Evolutionary conservation across 1,139 yeast genomes (phyloP).

Genomic region (Pichia sp.): DNA sequence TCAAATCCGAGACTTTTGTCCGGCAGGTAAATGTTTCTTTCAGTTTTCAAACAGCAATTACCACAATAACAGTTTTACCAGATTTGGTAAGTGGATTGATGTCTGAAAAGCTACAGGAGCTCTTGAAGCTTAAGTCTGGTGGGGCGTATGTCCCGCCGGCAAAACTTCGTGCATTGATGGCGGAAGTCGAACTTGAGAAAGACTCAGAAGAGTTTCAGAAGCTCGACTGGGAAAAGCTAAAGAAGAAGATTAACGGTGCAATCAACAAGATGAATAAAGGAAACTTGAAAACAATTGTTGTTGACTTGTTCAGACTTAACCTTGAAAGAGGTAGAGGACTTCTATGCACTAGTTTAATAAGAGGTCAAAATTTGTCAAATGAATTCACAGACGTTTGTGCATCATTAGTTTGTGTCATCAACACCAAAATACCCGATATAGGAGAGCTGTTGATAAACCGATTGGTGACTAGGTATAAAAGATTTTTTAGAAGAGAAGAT

Average conservation of each 20-base stretch:
- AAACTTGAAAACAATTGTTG: conserved; percentile 43
- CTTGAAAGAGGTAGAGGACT: conserved; percentile 56
- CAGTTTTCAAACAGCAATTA: background rate
- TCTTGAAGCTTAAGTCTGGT: conserved; percentile 34
- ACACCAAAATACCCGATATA: conserved; percentile 61
- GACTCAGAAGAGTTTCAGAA: conserved; percentile 39
- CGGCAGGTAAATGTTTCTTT: background rate
- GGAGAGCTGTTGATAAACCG: conserved; percentile 55
- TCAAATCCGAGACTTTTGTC: too few relatives aligned
- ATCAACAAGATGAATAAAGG: conserved; percentile 39
- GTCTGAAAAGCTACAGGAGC: conserved; percentile 19
- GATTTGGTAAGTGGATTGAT: conserved; percentile 1
- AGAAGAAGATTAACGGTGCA: conserved; percentile 39
- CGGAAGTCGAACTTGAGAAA: conserved; percentile 25
- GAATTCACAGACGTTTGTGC: conserved; percentile 44
- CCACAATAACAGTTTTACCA: background rate
- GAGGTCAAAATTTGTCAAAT: conserved; percentile 38
- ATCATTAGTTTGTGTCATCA: conserved; percentile 50
- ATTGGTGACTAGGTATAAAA: conserved; percentile 52
- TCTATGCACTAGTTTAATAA: conserved; percentile 50
- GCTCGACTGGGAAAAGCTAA: conserved; percentile 48
- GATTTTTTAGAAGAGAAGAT: conserved; percentile 44
- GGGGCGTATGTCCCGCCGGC: conserved; percentile 51
- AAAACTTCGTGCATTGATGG: conserved; percentile 36
- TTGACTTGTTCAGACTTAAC: conserved; percentile 47